Evolutionary conservation across 176 grass and related monocot genomes (phyloP).

Genomic region (Thinopyrum elongatum): DNA sequence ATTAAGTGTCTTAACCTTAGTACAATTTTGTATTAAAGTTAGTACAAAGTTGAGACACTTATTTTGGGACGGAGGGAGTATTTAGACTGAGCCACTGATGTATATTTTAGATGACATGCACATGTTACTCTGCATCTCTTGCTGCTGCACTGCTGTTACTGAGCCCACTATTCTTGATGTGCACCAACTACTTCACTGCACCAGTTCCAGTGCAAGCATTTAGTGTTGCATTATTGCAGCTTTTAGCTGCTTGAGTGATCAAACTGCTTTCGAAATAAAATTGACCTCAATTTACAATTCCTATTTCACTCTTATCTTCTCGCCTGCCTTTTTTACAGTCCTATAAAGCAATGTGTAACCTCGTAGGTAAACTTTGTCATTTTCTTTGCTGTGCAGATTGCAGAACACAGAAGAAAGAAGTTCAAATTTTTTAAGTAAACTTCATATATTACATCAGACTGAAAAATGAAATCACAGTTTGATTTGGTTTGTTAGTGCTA

Average conservation of each 20-base stretch:
- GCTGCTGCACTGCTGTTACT: neutral
- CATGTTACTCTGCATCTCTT: neutral
- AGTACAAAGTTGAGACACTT: too few species aligned
- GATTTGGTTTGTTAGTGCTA: neutral
- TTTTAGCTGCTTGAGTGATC: slow-evolving; percentile 15
- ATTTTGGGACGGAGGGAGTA: too few species aligned
- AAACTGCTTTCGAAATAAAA: slow-evolving; percentile 7
- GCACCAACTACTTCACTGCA: neutral
- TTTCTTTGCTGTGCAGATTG: neutral
- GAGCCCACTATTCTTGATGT: neutral
- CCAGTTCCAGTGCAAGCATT: neutral
- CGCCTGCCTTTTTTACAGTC: neutral
- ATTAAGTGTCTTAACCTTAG: too few species aligned
- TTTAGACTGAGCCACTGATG: neutral
- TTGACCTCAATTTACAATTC: neutral
- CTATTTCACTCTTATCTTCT: neutral
- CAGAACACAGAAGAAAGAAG: too few species aligned
- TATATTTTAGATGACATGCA: neutral
- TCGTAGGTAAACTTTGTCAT: neutral
- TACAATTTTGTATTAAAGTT: too few species aligned
- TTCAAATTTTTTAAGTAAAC: too few species aligned
- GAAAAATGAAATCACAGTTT: neutral
- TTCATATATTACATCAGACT: neutral
- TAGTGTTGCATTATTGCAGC: neutral
- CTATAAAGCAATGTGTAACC: neutral